These are phyloP conservation scores for Mortierella sp. DNA, from an alignment of 371 early-diverging fungal species.

Conservation along the genomic window DNA sequence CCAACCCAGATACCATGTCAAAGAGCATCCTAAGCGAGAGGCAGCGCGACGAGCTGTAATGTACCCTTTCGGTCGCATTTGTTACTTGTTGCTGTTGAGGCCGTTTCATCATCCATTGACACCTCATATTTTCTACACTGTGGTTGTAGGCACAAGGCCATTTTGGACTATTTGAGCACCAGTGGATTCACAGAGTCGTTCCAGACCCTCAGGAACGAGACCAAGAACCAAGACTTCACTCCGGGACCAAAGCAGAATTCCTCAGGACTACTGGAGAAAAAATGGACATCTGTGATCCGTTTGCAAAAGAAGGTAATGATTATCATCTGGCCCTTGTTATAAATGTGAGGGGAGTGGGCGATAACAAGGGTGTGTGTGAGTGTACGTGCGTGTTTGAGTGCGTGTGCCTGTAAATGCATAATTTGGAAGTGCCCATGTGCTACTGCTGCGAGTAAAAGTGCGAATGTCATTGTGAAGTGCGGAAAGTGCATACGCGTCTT, in stretches of 20 bases:
- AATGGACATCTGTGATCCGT: conserved; percentile 94
- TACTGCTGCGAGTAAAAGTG: not conserved
- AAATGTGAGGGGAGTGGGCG: not conserved
- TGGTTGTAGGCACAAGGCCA: conserved; percentile 76
- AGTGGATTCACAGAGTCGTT: conserved; percentile 80
- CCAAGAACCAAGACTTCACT: conserved; percentile 76
- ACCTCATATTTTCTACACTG: not conserved
- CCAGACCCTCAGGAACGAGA: conserved; percentile 78
- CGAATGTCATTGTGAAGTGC: not conserved
- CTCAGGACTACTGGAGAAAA: conserved; percentile 91
- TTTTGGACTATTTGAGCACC: conserved; percentile 88
- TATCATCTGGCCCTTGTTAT: conserved; percentile 2
- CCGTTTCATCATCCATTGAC: not conserved
- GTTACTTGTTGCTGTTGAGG: not conserved
- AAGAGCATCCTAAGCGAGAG: conserved; percentile 76
- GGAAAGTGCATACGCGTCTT: not conserved
- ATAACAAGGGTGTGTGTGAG: too few species aligned
- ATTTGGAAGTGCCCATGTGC: conserved; percentile 5
- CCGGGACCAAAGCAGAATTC: conserved; percentile 85
- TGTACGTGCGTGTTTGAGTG: conserved; percentile 11
- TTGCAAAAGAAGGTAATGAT: conserved; percentile 81
- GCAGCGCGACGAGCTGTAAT: conserved; percentile 83
- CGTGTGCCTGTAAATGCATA: not conserved
- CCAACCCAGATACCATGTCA: conserved; percentile 54
- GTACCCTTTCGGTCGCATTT: not conserved